phyloP scores from a whole-genome alignment of 2,329 filamentous ascomycete species.

The Penicillium fuscoglaucum region DNA sequence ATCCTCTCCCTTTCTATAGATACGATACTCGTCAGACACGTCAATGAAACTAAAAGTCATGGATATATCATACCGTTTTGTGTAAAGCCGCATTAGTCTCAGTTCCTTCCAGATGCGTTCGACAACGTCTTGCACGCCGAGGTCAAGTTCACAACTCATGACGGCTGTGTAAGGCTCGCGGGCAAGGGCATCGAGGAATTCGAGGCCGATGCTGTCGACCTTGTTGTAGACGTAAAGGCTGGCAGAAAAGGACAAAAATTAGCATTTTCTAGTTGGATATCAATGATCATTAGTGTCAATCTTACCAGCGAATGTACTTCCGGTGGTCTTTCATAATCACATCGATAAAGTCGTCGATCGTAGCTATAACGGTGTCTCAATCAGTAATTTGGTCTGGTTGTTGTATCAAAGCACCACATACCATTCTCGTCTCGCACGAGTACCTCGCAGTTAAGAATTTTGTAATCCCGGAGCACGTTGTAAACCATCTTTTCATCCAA shows the following conservation, averaged over 20 bases:
- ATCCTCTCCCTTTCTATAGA: constrained; percentile 74
- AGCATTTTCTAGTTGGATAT: not conserved
- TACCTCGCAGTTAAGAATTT: constrained; percentile 96
- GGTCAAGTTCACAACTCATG: constrained; percentile 95
- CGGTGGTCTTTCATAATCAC: constrained; percentile 99
- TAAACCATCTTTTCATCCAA: constrained; percentile 98
- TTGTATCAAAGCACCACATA: constrained; percentile 27
- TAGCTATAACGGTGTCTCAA: constrained; percentile 53
- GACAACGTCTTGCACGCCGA: constrained; percentile 90
- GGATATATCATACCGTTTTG: constrained; percentile 61
- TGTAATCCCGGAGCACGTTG: constrained; percentile 98
- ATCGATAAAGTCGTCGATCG: constrained; percentile 97
- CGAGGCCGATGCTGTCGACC: constrained; percentile 90
- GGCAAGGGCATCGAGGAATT: constrained; percentile 88
- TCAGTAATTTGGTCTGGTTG: not conserved
- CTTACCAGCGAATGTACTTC: constrained; percentile 82
- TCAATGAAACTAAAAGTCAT: not conserved
- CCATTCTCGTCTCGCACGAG: constrained; percentile 88
- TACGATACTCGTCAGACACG: constrained; percentile 9
- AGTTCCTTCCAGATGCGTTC: constrained; percentile 95
- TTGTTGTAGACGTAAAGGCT: constrained; percentile 99
- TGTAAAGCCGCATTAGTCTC: constrained; percentile 87
- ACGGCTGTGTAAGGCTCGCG: constrained; percentile 92
- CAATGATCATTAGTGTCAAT: not conserved
- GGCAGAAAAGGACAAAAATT: not conserved